phyloP scores from a whole-genome alignment of 306 rosid genomes.

The Cicer cuneatum region DNA sequence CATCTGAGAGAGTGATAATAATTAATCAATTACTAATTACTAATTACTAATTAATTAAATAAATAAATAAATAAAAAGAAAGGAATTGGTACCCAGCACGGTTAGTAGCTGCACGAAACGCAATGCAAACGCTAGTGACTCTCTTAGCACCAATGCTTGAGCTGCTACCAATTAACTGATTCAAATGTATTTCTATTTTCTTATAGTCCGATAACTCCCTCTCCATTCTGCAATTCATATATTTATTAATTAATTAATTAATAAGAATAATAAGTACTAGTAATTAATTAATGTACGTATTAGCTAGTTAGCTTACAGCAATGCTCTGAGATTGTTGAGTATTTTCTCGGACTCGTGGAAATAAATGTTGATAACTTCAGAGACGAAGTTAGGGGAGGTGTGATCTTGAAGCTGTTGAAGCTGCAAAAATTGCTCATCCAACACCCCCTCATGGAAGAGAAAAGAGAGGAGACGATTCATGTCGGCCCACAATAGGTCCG shows the following conservation, averaged over 20 bases:
- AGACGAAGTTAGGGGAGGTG: slow-evolving; percentile 79
- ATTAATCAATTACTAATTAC: too few species aligned
- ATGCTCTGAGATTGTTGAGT: slow-evolving; percentile 65
- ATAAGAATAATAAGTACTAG: too few species aligned
- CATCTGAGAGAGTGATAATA: slow-evolving; percentile 50
- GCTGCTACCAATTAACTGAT: slow-evolving; percentile 91
- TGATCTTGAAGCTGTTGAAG: slow-evolving; percentile 88
- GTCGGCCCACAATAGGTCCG: slow-evolving; percentile 80
- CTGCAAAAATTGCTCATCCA: slow-evolving; percentile 86
- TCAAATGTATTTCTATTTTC: slow-evolving; percentile 78
- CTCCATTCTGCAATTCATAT: slow-evolving; percentile 55
- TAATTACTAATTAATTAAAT: too few species aligned
- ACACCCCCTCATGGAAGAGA: slow-evolving; percentile 90
- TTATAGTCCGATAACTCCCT: slow-evolving; percentile 68
- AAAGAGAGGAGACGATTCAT: slow-evolving; percentile 85
- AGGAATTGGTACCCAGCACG: slow-evolving; percentile 64
- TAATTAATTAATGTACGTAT: not conserved
- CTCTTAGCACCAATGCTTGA: slow-evolving; percentile 96
- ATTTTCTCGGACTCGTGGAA: slow-evolving; percentile 85
- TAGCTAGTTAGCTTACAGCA: slow-evolving; percentile 53
- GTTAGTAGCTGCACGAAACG: slow-evolving; percentile 84
- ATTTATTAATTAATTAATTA: too few species aligned
- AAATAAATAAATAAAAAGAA: too few species aligned
- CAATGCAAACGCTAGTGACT: slow-evolving; percentile 76
- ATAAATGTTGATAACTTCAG: slow-evolving; percentile 78